Conservation (phyloP, 2,329 filamentous ascomycete genomes). For the Penicillium crustosum region DNA sequence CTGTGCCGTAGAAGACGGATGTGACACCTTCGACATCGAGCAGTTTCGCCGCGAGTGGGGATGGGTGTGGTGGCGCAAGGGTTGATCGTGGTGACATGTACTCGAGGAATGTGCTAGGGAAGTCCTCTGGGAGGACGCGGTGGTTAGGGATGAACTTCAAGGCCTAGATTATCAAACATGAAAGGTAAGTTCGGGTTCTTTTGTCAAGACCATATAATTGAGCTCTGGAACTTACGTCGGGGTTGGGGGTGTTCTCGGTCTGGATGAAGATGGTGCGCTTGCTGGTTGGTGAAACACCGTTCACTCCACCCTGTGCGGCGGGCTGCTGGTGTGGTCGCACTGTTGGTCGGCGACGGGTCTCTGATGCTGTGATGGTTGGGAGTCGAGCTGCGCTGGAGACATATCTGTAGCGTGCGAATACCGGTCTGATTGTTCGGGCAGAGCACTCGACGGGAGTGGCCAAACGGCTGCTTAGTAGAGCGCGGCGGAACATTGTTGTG, state of each 20-base stretch:
- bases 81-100: conserved; percentile 88
- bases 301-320: conserved; percentile 37
- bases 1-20: conserved; percentile 86
- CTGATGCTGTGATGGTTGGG: conserved; percentile 51
- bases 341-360: conserved; percentile 47
- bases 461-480: conserved; percentile 27
- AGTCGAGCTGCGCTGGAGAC: conserved; percentile 47
- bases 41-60: conserved; percentile 83
- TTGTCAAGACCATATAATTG: not conserved
- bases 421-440: conserved; percentile 29
- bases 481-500: conserved; percentile 34
- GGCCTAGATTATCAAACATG: conserved; percentile 43
- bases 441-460: conserved; percentile 28
- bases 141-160: conserved; percentile 95
- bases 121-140: conserved; percentile 71
- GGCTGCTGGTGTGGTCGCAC: conserved; percentile 46
- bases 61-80: conserved; percentile 83
- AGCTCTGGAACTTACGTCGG: conserved; percentile 61
- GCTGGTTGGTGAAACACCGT: conserved; percentile 40
- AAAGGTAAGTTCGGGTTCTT: not conserved
- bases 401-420: conserved; percentile 36
- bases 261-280: conserved; percentile 92
- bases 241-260: conserved; percentile 89
- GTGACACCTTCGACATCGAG: conserved; percentile 95
- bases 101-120: conserved; percentile 79